These are phyloP conservation scores for Cordyceps farinosa DNA, from an alignment of 2,329 filamentous ascomycete species.

Conservation along the genomic window DNA sequence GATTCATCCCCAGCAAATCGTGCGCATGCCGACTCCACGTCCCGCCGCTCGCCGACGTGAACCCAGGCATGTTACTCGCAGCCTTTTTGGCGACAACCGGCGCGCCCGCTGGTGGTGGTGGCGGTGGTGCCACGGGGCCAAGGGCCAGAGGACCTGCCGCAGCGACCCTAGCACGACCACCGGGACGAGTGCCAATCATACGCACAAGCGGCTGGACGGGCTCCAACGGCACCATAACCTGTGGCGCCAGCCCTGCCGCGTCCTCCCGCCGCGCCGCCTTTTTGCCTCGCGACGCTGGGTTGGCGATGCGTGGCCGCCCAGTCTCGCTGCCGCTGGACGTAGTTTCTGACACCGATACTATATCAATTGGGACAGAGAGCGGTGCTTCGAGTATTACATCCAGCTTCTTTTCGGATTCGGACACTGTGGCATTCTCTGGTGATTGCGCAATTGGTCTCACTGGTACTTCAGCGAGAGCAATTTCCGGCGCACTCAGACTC, in stretches of 20 bases:
- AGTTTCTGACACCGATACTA: background rate
- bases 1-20: conserved; percentile 60
- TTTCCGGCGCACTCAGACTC: background rate
- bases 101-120: conserved; percentile 8
- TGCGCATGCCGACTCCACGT: conserved; percentile 68
- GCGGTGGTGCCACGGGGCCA: background rate
- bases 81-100: background rate
- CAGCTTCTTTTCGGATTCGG: background rate
- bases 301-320: conserved; percentile 30
- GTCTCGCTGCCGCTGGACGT: conserved; percentile 3
- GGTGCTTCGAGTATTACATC: background rate
- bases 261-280: conserved; percentile 52
- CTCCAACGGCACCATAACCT: conserved; percentile 38
- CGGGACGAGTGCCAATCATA: background rate
- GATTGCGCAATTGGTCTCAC: background rate
- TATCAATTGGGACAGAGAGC: background rate
- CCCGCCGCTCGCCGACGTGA: conserved; percentile 51
- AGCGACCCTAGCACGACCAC: background rate
- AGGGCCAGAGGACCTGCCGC: conserved; percentile 3
- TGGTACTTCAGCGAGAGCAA: background rate
- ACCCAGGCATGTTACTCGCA: conserved; percentile 35
- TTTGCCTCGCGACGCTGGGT: conserved; percentile 50
- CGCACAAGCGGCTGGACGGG: conserved; percentile 20
- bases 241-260: conserved; percentile 47
- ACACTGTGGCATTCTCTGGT: background rate